Base-by-base conservation (phyloP, 1,284 basidiomycete genomes). In the Fomitopsis palustris region DNA sequence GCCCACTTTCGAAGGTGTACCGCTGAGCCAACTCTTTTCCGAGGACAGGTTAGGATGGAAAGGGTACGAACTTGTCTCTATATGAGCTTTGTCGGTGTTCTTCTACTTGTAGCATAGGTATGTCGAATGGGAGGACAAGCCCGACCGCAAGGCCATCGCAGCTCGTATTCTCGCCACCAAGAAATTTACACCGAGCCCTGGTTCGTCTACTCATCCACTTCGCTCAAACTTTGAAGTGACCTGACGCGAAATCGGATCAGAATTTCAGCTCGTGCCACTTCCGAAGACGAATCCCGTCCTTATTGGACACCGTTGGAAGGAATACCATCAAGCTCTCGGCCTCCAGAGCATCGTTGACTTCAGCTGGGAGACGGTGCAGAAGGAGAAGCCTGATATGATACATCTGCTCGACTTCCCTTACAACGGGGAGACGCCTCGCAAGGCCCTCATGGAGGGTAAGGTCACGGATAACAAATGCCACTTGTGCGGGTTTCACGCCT, bases 401-500 rank as follows among this genome's bases (percentile, higher is more conserved):
- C 81, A 83, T 62, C 67, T 84, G 16, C 72, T 84, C 31, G 80
- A 82, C 63, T 83, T 81, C 61, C 78, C 81, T 7, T 81, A 81
- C 64, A 82, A 83, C 62, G 81, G 81, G 41, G 80, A 81, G 68
- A 81, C 80, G 19, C 72, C 67, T 17, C 70, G 76, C 23, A 67
- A 75, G 17, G 74, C 80, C 60, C 73, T 82, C 16, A 66, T 81
- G 58, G 67, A 70, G 42, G 75, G 72, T 12, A 81, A 78, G 66
- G 59, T 81, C 49, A 81, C 79, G 3, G 74, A 77, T 35, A 81
- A 81, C 65, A 73, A 73, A 62, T 75, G 77, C 63, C 81, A 81
- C 63, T 81, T 81, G 79, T 80, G 57, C 52, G 78, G n/a, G n/a
- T n/a, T n/a, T 68, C 16, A 23, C 17, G 7, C 12, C 25, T 43